A percentile compares a stretch with the other conserved stretches of the same genome.
These are phyloP conservation scores for Xylariaceae sp. DNA, from an alignment of 2,329 filamentous ascomycete genomes.

Conservation along the genomic window DNA sequence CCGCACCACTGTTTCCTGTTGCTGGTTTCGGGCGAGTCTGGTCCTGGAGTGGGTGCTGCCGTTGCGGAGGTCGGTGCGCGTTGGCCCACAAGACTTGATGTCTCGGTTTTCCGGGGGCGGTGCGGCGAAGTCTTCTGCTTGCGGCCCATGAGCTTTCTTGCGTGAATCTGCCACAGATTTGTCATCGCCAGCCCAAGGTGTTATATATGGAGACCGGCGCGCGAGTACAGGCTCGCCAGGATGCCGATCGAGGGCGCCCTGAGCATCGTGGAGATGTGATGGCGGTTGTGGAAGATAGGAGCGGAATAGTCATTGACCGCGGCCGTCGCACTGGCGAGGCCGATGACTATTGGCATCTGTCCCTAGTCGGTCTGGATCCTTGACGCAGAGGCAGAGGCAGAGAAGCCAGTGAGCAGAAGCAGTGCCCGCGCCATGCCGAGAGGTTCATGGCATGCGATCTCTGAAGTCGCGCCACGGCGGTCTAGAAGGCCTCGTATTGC, in stretches of 20 bases:
- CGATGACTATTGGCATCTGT: neutral
- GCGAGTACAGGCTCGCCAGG: neutral
- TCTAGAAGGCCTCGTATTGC: neutral
- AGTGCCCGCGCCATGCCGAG: neutral
- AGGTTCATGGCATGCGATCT: neutral
- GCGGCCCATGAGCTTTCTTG: too few species aligned
- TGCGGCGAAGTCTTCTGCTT: too few species aligned
- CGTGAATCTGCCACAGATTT: too few species aligned
- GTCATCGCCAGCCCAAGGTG: too few species aligned
- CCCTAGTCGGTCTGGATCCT: neutral
- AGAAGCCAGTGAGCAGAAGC: neutral
- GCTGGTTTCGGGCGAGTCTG: too few species aligned
- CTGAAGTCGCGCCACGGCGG: neutral
- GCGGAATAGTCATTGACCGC: neutral
- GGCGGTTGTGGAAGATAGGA: neutral
- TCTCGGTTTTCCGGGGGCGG: too few species aligned
- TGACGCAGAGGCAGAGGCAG: neutral
- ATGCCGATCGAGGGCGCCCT: neutral
- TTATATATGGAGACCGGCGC: neutral
- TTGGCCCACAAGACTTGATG: too few species aligned
- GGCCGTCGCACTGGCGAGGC: neutral
- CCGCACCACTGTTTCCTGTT: too few species aligned
- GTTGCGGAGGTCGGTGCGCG: too few species aligned
- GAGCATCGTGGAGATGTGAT: neutral
- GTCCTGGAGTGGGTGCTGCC: too few species aligned